Base-by-base conservation (phyloP, 192 early-diverging fungal species). In the Coemansia sp. region DNA sequence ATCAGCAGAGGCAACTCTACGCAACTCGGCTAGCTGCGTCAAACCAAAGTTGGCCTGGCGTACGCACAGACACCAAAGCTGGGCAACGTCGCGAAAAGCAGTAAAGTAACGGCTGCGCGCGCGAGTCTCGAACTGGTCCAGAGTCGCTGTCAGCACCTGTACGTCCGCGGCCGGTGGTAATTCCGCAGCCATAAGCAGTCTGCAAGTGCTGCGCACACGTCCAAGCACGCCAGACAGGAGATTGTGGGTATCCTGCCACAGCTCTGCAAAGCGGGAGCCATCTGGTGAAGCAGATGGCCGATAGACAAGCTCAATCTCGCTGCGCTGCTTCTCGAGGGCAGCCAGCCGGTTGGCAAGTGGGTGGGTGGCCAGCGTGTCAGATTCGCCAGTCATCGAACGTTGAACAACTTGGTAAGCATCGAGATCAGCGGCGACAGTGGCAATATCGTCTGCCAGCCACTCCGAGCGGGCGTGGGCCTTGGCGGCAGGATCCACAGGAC, bases 401-500 rank as follows among this genome's bases (percentile, higher is more conserved):
- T 91, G 89, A 38, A 92, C 84, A 2, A 66, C 48, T 18, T 67
- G 27, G 26, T 83, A 81, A 1, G 90, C 85, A 2, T 81, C 67
- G 14, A 94, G 84, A 41, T 90, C 86, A 4, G 82, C 77, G 16
- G 74, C 61, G 2, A 86, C 56, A 0, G 63, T 47, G 7, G 69
- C 62, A 14, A 85, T 71, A 49, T 89, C 86, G 54, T 81, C 64
- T 38, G 81, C 81, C 18, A 94, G 70, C 55, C 89, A 86, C 28
- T 83, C 66, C 53, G 89, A 82, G 67, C 85, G 87, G 9, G 88
- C 72, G 21, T 85, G 83, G 0, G 90, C 83, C 60, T 87, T 86
- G 4, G 89, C 82, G 5, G 92, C 94, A 3, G 96, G 94, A 74
- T 98, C 96, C 21, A 92, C 79, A 0, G 92, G 86, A 23, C 91